Percentiles rank a stretch among this genome's conserved stretches.
Evolutionary conservation across 495 filamentous ascomycete genomes (phyloP).

Genomic region (Aspergillus sclerotioniger): DNA sequence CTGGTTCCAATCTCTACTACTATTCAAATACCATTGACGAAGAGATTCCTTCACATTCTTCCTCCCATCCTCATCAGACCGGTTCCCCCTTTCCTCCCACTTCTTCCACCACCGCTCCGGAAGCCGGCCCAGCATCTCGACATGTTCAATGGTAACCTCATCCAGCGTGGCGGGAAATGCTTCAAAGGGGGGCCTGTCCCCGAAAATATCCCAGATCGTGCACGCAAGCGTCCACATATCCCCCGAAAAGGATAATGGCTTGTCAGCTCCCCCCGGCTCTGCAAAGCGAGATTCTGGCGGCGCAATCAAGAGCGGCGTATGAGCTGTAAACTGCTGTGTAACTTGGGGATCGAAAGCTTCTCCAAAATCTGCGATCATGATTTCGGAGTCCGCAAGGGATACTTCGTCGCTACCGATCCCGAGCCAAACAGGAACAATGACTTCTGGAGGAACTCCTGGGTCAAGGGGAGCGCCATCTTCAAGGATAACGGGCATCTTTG

Average conservation of each 20-base stretch:
- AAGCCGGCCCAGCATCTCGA: constrained; percentile 21
- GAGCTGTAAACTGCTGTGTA: background rate
- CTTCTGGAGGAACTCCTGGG: constrained; percentile 1
- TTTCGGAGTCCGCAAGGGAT: background rate
- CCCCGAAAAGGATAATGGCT: constrained; percentile 27
- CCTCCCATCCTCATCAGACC: constrained; percentile 14
- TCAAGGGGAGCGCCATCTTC: constrained; percentile 9
- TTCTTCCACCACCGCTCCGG: constrained; percentile 30
- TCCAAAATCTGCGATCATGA: constrained; percentile 7
- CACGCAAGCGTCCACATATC: constrained; percentile 39
- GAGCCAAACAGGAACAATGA: constrained; percentile 4
- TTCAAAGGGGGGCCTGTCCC: constrained; percentile 15
- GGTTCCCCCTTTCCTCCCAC: constrained; percentile 5
- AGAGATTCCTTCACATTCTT: constrained; percentile 14
- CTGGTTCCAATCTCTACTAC: constrained; percentile 11
- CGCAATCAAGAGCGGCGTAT: constrained; percentile 3
- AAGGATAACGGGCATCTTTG: constrained; percentile 4
- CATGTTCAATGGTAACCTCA: constrained; percentile 2
- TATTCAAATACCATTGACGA: constrained; percentile 6
- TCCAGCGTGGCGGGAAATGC: background rate
- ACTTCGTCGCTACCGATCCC: constrained; percentile 1
- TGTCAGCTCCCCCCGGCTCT: constrained; percentile 13
- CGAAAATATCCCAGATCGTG: constrained; percentile 28
- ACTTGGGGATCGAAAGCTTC: constrained; percentile 1
- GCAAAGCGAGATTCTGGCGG: constrained; percentile 5